These are phyloP conservation scores for Yarrowia deformans DNA, from an alignment of 805 yeast species.

Conservation along the genomic window DNA sequence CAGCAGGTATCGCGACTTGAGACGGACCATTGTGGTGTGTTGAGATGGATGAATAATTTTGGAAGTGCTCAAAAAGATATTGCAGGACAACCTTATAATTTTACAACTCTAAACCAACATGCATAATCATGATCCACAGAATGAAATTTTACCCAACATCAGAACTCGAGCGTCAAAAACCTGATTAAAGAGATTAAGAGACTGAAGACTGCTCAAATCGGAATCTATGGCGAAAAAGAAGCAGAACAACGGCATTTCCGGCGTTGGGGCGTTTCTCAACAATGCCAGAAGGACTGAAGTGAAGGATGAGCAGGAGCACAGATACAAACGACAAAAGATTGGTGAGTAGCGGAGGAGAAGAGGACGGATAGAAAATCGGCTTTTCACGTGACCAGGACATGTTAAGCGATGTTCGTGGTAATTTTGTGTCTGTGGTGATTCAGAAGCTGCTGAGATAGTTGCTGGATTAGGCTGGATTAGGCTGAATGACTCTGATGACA, in stretches of 20 bases:
- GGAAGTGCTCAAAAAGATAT: background rate
- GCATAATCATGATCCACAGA: conserved; percentile 1
- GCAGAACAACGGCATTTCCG: background rate
- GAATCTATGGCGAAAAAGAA: background rate
- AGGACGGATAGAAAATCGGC: background rate
- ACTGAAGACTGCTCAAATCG: no score
- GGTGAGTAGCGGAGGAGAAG: background rate
- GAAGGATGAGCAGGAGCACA: background rate
- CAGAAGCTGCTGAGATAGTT: no score
- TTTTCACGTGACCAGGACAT: background rate
- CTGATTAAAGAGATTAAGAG: background rate
- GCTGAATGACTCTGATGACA: no score
- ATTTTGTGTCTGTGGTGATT: no score
- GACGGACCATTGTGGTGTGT: conserved; percentile 76
- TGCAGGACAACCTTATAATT: background rate
- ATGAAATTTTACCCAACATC: background rate
- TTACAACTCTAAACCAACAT: background rate
- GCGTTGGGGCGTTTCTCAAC: conserved; percentile 24
- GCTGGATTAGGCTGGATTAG: no score
- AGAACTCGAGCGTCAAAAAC: background rate
- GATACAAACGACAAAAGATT: conserved; percentile 1
- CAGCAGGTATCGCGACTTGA: conserved; percentile 82
- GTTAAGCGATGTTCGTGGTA: no score
- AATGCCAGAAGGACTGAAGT: background rate
- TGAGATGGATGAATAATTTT: background rate